These are phyloP conservation scores for Wallacemonas rigidus DNA, from an alignment of 208 protist genomes.

Conservation along the genomic window DNA sequence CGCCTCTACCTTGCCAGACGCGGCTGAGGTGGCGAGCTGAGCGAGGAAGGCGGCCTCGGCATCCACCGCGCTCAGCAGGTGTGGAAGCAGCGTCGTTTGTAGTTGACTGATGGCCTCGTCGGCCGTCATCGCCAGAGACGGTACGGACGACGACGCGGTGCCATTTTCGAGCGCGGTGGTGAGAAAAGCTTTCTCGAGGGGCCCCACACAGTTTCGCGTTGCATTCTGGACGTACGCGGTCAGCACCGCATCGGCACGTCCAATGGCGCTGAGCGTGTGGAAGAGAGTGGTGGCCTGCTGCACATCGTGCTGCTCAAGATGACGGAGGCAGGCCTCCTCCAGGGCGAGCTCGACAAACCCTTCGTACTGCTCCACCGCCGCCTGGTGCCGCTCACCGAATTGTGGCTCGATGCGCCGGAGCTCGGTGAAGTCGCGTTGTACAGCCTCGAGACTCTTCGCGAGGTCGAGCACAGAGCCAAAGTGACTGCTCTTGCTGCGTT, in stretches of 20 bases:
- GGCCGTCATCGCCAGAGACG: neutral
- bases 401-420: slow-evolving; percentile 53
- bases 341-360: slow-evolving; percentile 54
- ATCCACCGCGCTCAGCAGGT: slow-evolving; percentile 28
- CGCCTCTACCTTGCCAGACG: no score
- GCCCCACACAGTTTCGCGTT: slow-evolving; percentile 25
- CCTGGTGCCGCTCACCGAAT: slow-evolving; percentile 62
- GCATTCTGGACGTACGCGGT: slow-evolving; percentile 46
- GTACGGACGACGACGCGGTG: neutral
- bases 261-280: slow-evolving; percentile 62
- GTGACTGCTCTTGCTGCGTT: slow-evolving; percentile 1
- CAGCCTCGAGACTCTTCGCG: slow-evolving; percentile 26
- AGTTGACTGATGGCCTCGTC: slow-evolving; percentile 1
- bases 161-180: neutral
- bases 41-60: slow-evolving; percentile 35
- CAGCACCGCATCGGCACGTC: slow-evolving; percentile 60
- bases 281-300: slow-evolving; percentile 51
- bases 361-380: slow-evolving; percentile 55
- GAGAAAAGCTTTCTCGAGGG: slow-evolving; percentile 30
- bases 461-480: slow-evolving; percentile 24
- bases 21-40: slow-evolving; percentile 2
- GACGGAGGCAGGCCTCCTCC: slow-evolving; percentile 61
- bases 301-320: slow-evolving; percentile 42
- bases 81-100: neutral
- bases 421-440: slow-evolving; percentile 49